phyloP scores from a whole-genome alignment of 2,329 filamentous ascomycete genomes.

The Fusarium sp. region DNA sequence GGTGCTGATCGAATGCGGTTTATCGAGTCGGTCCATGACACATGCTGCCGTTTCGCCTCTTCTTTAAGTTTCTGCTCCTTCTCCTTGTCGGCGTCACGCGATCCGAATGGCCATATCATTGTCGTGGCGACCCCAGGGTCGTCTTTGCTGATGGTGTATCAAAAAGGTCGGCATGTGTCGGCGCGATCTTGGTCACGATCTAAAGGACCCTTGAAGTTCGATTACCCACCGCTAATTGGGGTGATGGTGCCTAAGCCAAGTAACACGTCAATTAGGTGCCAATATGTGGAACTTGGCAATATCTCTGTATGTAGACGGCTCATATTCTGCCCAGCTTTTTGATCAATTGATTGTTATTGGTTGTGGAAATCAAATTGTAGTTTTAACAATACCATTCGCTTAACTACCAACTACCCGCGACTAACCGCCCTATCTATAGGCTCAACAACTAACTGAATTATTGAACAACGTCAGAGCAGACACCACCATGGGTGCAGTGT shows the following conservation, averaged over 20 bases:
- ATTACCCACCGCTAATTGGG: constrained; percentile 35
- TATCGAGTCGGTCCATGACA: constrained; percentile 54
- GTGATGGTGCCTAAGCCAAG: constrained; percentile 41
- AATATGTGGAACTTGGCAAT: background rate
- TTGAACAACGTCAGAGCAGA: constrained; percentile 16
- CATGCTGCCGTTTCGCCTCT: constrained; percentile 38
- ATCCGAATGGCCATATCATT: constrained; percentile 56
- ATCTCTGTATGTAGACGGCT: background rate
- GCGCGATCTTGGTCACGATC: constrained; percentile 1
- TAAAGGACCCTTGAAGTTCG: constrained; percentile 26
- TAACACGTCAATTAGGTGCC: background rate
- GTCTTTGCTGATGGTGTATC: constrained; percentile 30
- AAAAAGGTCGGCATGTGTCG: constrained; percentile 24
- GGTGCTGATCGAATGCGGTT: constrained; percentile 39
- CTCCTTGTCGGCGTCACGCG: constrained; percentile 40
- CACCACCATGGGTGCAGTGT: constrained; percentile 10
- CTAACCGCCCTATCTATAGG: constrained; percentile 14
- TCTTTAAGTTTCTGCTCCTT: constrained; percentile 26
- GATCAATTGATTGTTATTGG: background rate
- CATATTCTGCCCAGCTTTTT: background rate
- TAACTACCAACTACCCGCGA: constrained; percentile 21
- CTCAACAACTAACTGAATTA: constrained; percentile 4
- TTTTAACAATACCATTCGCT: constrained; percentile 41
- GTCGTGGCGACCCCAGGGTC: constrained; percentile 46
- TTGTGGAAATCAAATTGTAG: constrained; percentile 13